These are phyloP conservation scores for Schizothecium vesticola DNA, from an alignment of 495 filamentous ascomycete species.

Conservation along the genomic window DNA sequence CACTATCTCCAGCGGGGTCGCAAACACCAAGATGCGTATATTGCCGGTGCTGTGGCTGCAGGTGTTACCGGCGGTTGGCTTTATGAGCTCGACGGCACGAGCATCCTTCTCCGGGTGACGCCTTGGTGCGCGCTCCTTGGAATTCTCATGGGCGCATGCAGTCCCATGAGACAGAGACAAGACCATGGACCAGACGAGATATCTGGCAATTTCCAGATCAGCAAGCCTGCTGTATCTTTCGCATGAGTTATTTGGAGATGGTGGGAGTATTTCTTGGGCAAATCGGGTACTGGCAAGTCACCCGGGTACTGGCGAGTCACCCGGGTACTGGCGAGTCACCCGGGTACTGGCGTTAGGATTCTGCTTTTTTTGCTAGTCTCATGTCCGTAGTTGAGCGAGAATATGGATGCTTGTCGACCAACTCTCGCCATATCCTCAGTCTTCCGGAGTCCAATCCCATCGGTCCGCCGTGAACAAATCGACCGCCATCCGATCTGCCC, in stretches of 20 bases:
- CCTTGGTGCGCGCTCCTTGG: neutral
- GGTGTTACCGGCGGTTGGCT: neutral
- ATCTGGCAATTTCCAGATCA: neutral
- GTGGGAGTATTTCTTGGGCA: neutral
- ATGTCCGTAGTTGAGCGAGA: neutral
- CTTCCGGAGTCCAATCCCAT: slow-evolving; percentile 55
- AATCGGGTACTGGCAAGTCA: neutral
- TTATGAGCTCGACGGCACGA: neutral
- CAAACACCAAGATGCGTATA: neutral
- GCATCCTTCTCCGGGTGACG: neutral
- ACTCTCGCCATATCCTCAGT: slow-evolving; percentile 2
- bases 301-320: too few relatives aligned
- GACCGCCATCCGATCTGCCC: slow-evolving; percentile 37
- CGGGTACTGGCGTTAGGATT: neutral
- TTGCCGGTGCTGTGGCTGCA: neutral
- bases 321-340: too few relatives aligned
- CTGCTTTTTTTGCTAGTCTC: neutral
- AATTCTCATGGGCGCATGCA: neutral
- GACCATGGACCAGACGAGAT: neutral
- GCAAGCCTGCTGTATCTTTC: neutral
- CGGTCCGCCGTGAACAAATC: slow-evolving; percentile 53
- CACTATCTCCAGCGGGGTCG: neutral
- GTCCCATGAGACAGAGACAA: neutral
- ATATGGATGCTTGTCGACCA: neutral
- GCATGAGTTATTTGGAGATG: neutral